Evolutionary conservation across 257 asterid species (phyloP), one percentile per base, ranked within the genome.

Genomic region (Fraxinus quadrangulata): DNA sequence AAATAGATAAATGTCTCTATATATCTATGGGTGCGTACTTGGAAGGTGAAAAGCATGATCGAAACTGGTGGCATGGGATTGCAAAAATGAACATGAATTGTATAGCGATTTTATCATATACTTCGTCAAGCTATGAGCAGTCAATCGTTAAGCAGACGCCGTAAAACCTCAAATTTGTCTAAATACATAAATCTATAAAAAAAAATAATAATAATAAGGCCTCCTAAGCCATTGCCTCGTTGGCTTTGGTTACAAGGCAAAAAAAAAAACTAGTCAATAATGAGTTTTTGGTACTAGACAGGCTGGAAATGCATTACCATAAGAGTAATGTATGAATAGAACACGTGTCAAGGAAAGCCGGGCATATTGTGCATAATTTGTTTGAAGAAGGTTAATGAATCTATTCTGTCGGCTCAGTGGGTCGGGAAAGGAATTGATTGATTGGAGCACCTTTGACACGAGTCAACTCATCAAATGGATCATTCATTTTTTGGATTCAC

Each of bases 41-140:
- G 16, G 12, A 36, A 26, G 56, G 51, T 10, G 10, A 70, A 73
- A 8, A 23, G 14, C 76, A 89, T 76, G 17, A 92, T 97, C 97
- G 75, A 90, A 91, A 81, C 96, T 92, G 71, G 99, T 93, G 12
- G 98, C 87, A 74, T 95, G 99, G 3, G 95, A 87, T 74, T 91
- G 96, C 85, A 93, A 83, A 75, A 79, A 77, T 61, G 92, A 80
- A 79, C 87, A 79, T 1, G 90, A 79, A 54, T 76, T 75, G 59
- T 70, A 67, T 51, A 83, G 71, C 36, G 88, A 83, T 45, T 40
- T 70, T 14, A 84, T n/a, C 59, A 77, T 86, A 40, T 76, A 80
- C 77, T 71, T 92, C 83, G 82, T 88, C 83, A 89, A 81, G 31
- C 88, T 83, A 71, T 86, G 89, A 61, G 78, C 78, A 78, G 91